Evolutionary conservation across 805 yeast species (phyloP), one percentile per base, ranked within the genome.

Genomic region (Saccharomycopsis sp.): DNA sequence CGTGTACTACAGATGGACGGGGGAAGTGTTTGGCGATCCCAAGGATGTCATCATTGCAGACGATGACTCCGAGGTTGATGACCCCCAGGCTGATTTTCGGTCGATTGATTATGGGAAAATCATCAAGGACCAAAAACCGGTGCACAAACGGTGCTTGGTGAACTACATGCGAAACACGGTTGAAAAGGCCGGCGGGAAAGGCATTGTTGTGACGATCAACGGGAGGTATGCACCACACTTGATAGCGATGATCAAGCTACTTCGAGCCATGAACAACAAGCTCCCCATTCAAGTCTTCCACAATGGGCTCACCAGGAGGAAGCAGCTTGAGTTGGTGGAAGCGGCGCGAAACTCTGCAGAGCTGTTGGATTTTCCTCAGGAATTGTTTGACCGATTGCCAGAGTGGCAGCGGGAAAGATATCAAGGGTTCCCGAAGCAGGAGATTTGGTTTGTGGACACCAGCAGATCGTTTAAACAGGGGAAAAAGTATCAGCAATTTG

Each of bases 281-380:
- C 50, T 59, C 16, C 71, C 71, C 2, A 63, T 65, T 32, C 64
- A 67, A 50, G 51, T 65, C 7, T 48, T 65, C 9, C 64, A 61
- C 48, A 58, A 60, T 44, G 61, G 59, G 30, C 19, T 42, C 9
- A 26, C 32, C 8, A 36, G 19, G 16, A 37, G 21, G 15, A n/a
- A 34, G 12, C 17, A 15, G 10, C 5, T 15, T 10, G 39, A 38
- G 26, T 9, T 42, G 10, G n/a, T 42, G 4, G n/a, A n/a, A 10
- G 46, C 35, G 3, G 38, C 46, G 1, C 19, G 46, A 20, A 13
- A 26, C 4, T 18, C 44, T 5, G 23, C 10, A 5, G 37, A 31
- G 10, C 22, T 23, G 6, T 12, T 37, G 8, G 16, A 37, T 12
- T 4, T 41, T 9, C 43, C 43, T 3, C 17, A 16, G 5, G 34